Evolutionary conservation across 2,329 filamentous ascomycete genomes (phyloP).

Genomic region (Penicillium verrucosum): DNA sequence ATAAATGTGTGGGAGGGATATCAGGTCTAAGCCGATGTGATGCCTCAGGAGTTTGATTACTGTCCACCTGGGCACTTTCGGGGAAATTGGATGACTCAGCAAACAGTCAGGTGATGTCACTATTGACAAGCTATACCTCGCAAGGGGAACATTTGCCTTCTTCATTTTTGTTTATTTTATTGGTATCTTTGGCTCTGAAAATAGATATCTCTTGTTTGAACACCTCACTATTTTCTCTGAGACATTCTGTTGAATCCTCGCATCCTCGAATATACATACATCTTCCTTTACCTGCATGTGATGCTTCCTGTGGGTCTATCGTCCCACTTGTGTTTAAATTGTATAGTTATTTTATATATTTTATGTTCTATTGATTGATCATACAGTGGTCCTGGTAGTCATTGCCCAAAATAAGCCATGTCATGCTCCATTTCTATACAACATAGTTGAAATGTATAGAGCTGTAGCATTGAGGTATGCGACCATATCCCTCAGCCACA

Average conservation of each 20-base stretch:
- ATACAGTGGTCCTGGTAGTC: not conserved
- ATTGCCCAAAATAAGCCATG: not conserved
- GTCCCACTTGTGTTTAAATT: not conserved
- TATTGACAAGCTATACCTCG: not conserved
- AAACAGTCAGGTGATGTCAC: slow-evolving; percentile 36
- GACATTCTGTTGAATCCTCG: not conserved
- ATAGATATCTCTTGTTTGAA: not conserved
- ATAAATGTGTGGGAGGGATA: slow-evolving; percentile 12
- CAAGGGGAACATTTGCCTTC: not conserved
- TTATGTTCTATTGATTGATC: not conserved
- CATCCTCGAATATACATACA: not conserved
- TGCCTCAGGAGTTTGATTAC: slow-evolving; percentile 23
- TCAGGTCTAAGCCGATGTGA: slow-evolving; percentile 17
- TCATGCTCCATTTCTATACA: not conserved
- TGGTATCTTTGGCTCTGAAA: no score
- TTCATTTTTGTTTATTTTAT: not conserved
- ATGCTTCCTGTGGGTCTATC: not conserved
- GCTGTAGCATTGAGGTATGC: not conserved
- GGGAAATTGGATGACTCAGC: slow-evolving; percentile 17
- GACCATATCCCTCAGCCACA: not conserved
- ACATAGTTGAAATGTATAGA: not conserved
- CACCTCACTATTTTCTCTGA: not conserved
- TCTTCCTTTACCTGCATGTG: not conserved
- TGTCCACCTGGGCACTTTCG: slow-evolving; percentile 16
- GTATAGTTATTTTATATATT: not conserved